phyloP scores from a whole-genome alignment of 305 asterid species.

The Fraxinus xanthoxyloides region DNA sequence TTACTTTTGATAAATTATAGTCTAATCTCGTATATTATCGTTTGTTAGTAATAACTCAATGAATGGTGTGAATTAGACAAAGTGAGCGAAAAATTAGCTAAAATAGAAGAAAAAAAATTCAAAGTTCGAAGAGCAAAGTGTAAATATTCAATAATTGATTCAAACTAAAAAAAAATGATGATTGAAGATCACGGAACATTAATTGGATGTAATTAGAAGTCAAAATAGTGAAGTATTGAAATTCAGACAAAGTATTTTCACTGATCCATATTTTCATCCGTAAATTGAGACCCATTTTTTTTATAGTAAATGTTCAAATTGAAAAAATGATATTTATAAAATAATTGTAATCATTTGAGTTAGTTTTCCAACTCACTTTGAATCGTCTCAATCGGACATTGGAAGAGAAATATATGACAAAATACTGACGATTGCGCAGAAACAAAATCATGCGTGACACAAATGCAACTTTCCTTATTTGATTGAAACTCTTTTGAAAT shows the following conservation, averaged over 20 bases:
- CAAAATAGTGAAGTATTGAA: neutral
- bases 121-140: neutral
- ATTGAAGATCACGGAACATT: neutral
- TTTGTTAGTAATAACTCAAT: neutral
- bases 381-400: neutral
- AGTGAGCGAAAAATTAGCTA: neutral
- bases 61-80: neutral
- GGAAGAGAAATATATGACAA: neutral
- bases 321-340: neutral
- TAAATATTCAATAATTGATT: too few relatives aligned
- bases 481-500: neutral
- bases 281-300: neutral
- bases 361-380: neutral
- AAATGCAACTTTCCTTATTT: neutral
- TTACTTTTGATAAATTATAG: neutral
- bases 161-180: too few relatives aligned
- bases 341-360: neutral
- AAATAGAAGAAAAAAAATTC: too few relatives aligned
- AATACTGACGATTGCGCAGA: too few relatives aligned
- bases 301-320: neutral
- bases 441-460: neutral
- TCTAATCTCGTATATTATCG: too few relatives aligned
- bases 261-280: neutral
- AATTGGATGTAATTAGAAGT: neutral
- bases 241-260: neutral